Evolutionary conservation across 352 stramenopile species (phyloP), one percentile per base, ranked within the genome.

Genomic region (Globisporangium yorkense): DNA sequence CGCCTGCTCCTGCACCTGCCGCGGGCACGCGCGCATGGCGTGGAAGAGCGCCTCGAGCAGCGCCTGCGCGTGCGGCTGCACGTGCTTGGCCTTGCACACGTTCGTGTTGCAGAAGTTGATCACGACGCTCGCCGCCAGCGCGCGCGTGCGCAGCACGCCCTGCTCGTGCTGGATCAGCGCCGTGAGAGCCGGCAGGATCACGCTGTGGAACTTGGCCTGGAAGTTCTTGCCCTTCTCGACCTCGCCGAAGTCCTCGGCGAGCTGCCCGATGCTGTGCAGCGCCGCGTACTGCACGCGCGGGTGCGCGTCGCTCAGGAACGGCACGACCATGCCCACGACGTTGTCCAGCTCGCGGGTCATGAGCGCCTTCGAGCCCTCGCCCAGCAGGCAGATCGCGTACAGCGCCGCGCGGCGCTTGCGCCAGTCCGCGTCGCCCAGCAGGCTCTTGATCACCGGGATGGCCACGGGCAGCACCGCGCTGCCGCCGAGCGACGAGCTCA

Each of bases 171-270:
- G 63, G 54, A 95, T 66, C 48, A 92, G 61, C 35, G 63, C 70
- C 37, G 82, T 91, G 20, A 93, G 71, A 29, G 77, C 74, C 24
- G 85, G 85, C 27, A 95, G 55, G 21, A 93, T 68, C 10, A 71
- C 58, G 5, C 59, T 45, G 69, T 92, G 80, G 73, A 84, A 93
- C 54, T 83, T 87, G 31, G 81, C 80, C 64, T 93, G 83, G 57
- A 95, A 95, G 71, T 95, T 95, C 76, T 90, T 92, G 59, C 78
- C 77, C 64, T 87, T 85, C n/a, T 84, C 80, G 2, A 93, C 80
- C 51, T 92, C 74, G 37, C 81, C 80, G 52, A 93, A 93, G 68
- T 93, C 85, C 51, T 93, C 75, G 12, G 84, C 81, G 31, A 92
- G 67, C 62, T 95, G 85, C 16, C 85, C 85, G 57, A 95, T 68